Evolutionary conservation across 129 eudicot genomes (phyloP).

Genomic region (Artemisia tridentata): DNA sequence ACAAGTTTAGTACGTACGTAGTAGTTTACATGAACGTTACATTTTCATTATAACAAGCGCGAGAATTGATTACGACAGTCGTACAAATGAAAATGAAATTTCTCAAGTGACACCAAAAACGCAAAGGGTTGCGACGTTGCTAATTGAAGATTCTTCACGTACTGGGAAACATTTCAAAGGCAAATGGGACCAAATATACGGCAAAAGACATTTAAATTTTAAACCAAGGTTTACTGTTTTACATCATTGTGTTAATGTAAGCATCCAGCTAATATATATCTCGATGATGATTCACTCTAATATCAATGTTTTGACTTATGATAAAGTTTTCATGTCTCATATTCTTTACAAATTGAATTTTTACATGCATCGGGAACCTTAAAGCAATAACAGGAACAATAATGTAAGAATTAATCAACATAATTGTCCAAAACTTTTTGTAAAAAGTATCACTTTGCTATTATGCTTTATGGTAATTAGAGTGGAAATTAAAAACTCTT

Average conservation of each 20-base stretch:
- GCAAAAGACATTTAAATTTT: constrained; percentile 21
- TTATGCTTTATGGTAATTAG: background rate
- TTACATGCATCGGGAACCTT: constrained; percentile 39
- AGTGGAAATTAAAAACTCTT: background rate
- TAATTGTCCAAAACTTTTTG: constrained; percentile 26
- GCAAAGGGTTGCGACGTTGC: background rate
- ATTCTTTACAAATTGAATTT: constrained; percentile 21
- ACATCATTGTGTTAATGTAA: constrained; percentile 26
- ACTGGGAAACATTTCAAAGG: constrained; percentile 24
- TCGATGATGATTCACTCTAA: constrained; percentile 28
- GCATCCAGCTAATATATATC: constrained; percentile 34
- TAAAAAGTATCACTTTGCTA: constrained; percentile 15
- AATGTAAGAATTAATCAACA: constrained; percentile 22
- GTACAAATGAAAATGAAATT: background rate
- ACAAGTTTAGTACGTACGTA: too few relatives aligned
- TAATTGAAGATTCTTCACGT: constrained; percentile 15
- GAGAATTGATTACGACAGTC: too few relatives aligned
- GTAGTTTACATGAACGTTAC: background rate
- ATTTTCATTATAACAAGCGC: too few relatives aligned
- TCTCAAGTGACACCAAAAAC: constrained; percentile 2
- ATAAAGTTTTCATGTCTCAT: constrained; percentile 29
- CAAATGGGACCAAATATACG: constrained; percentile 24
- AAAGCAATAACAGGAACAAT: constrained; percentile 35
- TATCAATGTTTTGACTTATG: constrained; percentile 24
- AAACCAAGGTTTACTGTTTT: constrained; percentile 14